These are phyloP conservation scores for Pseudopithomyces maydicus DNA, from an alignment of 2,329 filamentous ascomycete genomes.

Conservation along the genomic window DNA sequence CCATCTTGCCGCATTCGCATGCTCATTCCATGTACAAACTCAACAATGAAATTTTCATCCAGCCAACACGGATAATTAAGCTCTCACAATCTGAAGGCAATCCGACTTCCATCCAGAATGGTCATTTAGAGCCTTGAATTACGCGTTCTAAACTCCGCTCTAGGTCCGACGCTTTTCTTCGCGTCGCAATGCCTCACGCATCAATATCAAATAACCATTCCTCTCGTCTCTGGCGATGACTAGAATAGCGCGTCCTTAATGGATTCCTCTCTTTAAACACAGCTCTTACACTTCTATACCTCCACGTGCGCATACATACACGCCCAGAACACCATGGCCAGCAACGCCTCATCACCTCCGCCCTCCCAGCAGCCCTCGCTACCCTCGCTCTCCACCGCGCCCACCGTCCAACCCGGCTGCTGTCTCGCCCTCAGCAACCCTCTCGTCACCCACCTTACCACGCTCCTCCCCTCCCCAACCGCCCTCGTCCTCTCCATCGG, in stretches of 20 bases:
- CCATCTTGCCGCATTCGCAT: too few species aligned
- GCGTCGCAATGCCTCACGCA: too few species aligned
- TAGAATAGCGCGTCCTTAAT: too few species aligned
- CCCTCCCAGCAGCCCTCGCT: slow-evolving; percentile 4
- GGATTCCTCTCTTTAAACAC: not conserved
- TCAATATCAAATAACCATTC: not conserved
- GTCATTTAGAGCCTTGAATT: not conserved
- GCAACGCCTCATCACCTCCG: slow-evolving; percentile 3
- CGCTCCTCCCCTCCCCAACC: slow-evolving; percentile 29
- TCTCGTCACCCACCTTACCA: slow-evolving; percentile 30
- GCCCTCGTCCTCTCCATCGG: slow-evolving; percentile 51
- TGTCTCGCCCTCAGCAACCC: slow-evolving; percentile 43
- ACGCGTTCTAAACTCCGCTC: not conserved
- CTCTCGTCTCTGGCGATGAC: not conserved
- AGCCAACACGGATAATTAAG: too few species aligned
- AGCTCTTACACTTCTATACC: not conserved
- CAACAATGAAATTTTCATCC: too few species aligned
- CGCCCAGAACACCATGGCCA: not conserved
- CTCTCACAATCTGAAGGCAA: too few species aligned
- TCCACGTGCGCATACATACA: not conserved
- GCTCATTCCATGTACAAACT: too few species aligned
- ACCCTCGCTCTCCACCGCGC: slow-evolving; percentile 21
- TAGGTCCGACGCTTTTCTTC: slow-evolving; percentile 2
- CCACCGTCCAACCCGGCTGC: slow-evolving; percentile 36
- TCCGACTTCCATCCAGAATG: too few species aligned